Base-by-base conservation (phyloP, 2,329 filamentous ascomycete species). In the Septoria petroselini region DNA sequence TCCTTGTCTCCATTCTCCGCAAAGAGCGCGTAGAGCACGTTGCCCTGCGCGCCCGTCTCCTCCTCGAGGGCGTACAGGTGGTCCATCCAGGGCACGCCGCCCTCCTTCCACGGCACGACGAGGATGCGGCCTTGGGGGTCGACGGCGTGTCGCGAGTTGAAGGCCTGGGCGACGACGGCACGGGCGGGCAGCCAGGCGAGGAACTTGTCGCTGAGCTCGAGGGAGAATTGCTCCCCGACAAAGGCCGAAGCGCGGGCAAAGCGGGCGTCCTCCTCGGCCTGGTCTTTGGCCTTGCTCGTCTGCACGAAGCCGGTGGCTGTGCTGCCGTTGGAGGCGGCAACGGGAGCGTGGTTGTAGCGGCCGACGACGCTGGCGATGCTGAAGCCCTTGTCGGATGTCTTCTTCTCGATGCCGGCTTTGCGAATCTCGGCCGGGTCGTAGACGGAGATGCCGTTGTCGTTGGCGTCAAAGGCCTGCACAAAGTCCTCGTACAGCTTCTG, bases 391-490 rank as follows among this genome's bases (percentile, higher is more conserved):
- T 91, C 80, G 61, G 83, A 85, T 74, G 94, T 96, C 60, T 84
- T 84, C 76, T 91, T 93, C 70, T 86, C 75, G 34, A 96, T 70
- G 3, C 85, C 86, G 0, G 88, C 86, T 23, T 82, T 78, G 23
- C 80, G 71, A 14, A 95, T 68, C 25, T 76, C 83, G 18, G 78
- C 77, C 21, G 86, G 77, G 67, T 95, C 88, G 72, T 94, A 94
- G 51, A 77, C 79, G 19, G 84, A 84, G 66, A 98, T 86, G 60
- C 93, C 93, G 70, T 98, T 98, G 77, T 98, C 93, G 72, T 98
- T 91, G 50, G 91, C 93, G 71, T 98, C 93, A 49, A 98, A 84
- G 1, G 93, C 90, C 76, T 98, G 93, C 68, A 98, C 79, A 70
- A 97, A 96, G 70, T 86, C 86, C 60, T 85, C 83, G 77, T 98